A percentile compares a stretch with the other conserved stretches of the same genome.
Evolutionary conservation across 345 rosid genomes (phyloP).

Genomic region (Heritiera littoralis): DNA sequence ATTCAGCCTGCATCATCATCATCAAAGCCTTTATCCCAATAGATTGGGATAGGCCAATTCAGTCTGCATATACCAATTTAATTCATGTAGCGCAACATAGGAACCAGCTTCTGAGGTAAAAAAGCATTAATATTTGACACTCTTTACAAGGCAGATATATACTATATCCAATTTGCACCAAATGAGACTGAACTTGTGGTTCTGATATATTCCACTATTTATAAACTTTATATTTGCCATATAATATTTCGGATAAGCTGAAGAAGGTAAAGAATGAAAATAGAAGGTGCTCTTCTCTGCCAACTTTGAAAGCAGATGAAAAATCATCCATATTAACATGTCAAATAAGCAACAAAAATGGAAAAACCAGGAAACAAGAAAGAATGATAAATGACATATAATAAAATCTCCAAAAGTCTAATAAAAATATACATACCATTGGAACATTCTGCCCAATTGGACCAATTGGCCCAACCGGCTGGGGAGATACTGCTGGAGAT

Average conservation of each 20-base stretch:
- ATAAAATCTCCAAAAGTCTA: slow-evolving; percentile 6
- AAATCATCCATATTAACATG: neutral
- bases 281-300: neutral
- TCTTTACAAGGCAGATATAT: neutral
- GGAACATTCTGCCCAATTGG: slow-evolving; percentile 56
- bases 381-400: neutral
- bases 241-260: neutral
- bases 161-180: neutral
- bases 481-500: slow-evolving; percentile 76
- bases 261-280: neutral
- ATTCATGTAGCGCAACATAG: neutral
- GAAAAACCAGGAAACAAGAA: neutral
- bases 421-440: slow-evolving; percentile 49
- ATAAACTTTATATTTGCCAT: neutral
- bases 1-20: neutral
- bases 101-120: neutral
- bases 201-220: neutral
- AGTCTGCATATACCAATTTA: neutral
- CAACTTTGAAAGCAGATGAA: neutral
- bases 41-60: too few species aligned
- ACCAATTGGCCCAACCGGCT: slow-evolving; percentile 53
- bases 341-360: neutral
- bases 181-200: neutral
- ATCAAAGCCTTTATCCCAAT: too few species aligned
- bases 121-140: neutral